Percentiles rank a stretch among this genome's conserved stretches.
Conservation (phyloP, 2,329 filamentous ascomycete species). For the Trichoderma sp. region DNA sequence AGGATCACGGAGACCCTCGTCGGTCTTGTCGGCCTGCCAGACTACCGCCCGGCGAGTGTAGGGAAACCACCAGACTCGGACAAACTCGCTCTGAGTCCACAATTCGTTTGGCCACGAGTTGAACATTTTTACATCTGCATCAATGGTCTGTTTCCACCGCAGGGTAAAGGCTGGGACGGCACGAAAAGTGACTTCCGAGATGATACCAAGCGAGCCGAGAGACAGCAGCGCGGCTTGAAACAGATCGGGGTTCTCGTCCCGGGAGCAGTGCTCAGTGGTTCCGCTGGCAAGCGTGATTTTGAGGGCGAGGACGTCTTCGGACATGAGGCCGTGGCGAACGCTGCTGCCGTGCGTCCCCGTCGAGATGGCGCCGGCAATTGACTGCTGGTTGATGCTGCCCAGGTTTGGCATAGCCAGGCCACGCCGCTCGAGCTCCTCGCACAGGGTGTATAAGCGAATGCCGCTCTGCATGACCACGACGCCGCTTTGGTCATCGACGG, state of each 20-base stretch:
- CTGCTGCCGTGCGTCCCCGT: slow-evolving; percentile 94
- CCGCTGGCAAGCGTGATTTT: slow-evolving; percentile 84
- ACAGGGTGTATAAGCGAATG: slow-evolving; percentile 76
- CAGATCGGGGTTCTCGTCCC: slow-evolving; percentile 70
- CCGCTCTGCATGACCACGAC: slow-evolving; percentile 82
- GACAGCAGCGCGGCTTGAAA: slow-evolving; percentile 88
- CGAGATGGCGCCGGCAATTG: slow-evolving; percentile 85
- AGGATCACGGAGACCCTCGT: slow-evolving; percentile 60
- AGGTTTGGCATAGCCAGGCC: slow-evolving; percentile 88
- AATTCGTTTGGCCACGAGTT: slow-evolving; percentile 70
- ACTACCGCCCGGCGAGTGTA: slow-evolving; percentile 86
- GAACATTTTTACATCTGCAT: slow-evolving; percentile 68
- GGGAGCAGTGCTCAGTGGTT: slow-evolving; percentile 68
- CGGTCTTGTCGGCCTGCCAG: slow-evolving; percentile 83
- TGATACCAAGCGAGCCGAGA: slow-evolving; percentile 85
- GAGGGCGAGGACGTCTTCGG: slow-evolving; percentile 72
- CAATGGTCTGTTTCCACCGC: slow-evolving; percentile 79
- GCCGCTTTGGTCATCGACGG: slow-evolving; percentile 65
- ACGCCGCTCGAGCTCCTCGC: slow-evolving; percentile 69
- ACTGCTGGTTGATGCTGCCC: slow-evolving; percentile 94
- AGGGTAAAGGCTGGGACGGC: slow-evolving; percentile 82
- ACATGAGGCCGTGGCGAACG: slow-evolving; percentile 78
- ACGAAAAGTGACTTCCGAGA: slow-evolving; percentile 84
- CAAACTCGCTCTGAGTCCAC: slow-evolving; percentile 86
- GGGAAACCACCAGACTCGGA: slow-evolving; percentile 96